These are phyloP conservation scores for Castanospermum australe DNA, from an alignment of 306 rosid species.

Conservation along the genomic window DNA sequence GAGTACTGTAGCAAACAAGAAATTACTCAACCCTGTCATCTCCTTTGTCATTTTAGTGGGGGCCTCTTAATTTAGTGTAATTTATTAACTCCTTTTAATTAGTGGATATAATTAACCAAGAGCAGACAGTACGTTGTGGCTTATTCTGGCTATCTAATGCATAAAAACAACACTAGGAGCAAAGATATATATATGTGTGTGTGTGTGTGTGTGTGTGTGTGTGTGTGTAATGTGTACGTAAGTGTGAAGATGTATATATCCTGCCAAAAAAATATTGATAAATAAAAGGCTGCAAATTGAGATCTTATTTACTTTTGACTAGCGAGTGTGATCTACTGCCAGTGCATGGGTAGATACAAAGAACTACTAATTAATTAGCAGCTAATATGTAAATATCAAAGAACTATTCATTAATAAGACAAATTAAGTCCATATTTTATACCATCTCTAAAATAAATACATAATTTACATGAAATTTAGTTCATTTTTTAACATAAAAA, in stretches of 20 bases:
- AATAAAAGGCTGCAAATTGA: slow-evolving; percentile 1
- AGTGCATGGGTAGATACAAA: slow-evolving; percentile 5
- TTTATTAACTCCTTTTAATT: neutral
- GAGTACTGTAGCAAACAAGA: slow-evolving; percentile 28
- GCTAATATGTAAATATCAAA: neutral
- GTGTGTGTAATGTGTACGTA: no score
- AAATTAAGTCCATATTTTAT: no score
- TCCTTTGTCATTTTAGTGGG: slow-evolving; percentile 26
- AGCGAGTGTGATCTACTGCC: neutral
- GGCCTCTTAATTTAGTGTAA: slow-evolving; percentile 23
- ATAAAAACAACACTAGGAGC: slow-evolving; percentile 16
- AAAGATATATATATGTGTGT: slow-evolving; percentile 9
- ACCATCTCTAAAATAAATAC: no score
- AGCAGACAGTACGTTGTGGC: slow-evolving; percentile 29
- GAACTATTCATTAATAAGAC: neutral
- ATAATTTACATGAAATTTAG: no score
- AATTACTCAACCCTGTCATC: slow-evolving; percentile 7
- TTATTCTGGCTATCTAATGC: slow-evolving; percentile 32
- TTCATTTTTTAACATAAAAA: neutral
- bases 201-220: slow-evolving; percentile 32
- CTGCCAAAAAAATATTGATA: neutral
- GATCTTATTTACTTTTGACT: slow-evolving; percentile 30
- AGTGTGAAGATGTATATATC: slow-evolving; percentile 20
- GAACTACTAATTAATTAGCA: neutral
- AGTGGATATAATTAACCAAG: slow-evolving; percentile 12